These are phyloP conservation scores for Penicillium roqueforti DNA, from an alignment of 495 filamentous ascomycete genomes.

Conservation along the genomic window DNA sequence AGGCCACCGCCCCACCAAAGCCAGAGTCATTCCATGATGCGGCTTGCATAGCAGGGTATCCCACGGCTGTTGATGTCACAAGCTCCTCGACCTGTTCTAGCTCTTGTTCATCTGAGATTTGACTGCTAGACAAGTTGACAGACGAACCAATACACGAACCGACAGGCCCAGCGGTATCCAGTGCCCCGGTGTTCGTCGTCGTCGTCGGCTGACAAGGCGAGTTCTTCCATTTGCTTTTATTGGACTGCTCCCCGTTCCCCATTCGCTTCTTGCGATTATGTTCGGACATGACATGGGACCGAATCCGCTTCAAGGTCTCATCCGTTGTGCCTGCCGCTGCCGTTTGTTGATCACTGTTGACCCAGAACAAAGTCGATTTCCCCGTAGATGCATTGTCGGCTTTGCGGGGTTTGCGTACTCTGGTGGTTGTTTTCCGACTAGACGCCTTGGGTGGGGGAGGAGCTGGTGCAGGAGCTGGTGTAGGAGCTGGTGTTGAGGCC, in stretches of 20 bases:
- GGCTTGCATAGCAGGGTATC: conserved; percentile 9
- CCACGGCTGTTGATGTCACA: conserved; percentile 1
- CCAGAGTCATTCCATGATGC: conserved; percentile 11
- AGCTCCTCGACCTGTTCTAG: conserved; percentile 14
- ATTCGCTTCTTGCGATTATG: conserved; percentile 48
- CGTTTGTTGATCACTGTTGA: conserved; percentile 41
- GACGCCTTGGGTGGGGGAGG: not conserved
- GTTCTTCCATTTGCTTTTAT: conserved; percentile 46
- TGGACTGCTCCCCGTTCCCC: conserved; percentile 43
- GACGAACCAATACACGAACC: conserved; percentile 11
- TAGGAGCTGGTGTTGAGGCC: not conserved
- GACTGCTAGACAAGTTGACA: conserved; percentile 12
- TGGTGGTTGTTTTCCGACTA: conserved; percentile 29
- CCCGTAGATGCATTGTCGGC: conserved; percentile 31
- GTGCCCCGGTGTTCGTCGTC: conserved; percentile 24
- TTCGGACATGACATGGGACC: conserved; percentile 50
- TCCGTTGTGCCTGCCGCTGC: conserved; percentile 39
- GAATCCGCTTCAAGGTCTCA: conserved; percentile 47
- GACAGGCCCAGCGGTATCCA: conserved; percentile 13
- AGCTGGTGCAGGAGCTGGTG: not conserved
- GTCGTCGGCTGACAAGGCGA: conserved; percentile 38
- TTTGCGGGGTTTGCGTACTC: conserved; percentile 42
- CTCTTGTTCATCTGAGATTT: conserved; percentile 5
- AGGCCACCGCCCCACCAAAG: conserved; percentile 15
- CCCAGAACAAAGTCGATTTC: conserved; percentile 45